These are phyloP conservation scores for Monotropa hypopitys DNA, from an alignment of 179 eudicot species.

Conservation along the genomic window DNA sequence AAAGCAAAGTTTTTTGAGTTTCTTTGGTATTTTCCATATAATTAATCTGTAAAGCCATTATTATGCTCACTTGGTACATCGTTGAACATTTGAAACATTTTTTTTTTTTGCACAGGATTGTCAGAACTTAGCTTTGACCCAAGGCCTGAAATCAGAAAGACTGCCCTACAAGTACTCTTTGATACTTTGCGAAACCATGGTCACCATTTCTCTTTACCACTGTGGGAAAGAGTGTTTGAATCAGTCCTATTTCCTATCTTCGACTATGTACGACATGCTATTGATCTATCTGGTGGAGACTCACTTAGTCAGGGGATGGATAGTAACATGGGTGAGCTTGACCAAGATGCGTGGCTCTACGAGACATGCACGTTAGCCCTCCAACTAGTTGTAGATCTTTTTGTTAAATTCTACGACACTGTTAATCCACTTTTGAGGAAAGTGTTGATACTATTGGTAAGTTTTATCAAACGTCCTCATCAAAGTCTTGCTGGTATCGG, in stretches of 20 bases:
- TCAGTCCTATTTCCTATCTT: constrained; percentile 90
- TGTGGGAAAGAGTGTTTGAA: constrained; percentile 94
- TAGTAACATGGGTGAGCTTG: constrained; percentile 44
- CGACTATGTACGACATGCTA: constrained; percentile 83
- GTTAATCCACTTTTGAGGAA: constrained; percentile 77
- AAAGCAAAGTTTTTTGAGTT: neutral
- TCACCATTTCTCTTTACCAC: constrained; percentile 74
- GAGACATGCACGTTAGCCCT: constrained; percentile 89
- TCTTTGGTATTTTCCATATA: neutral
- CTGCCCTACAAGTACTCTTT: constrained; percentile 77
- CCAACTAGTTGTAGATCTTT: constrained; percentile 86
- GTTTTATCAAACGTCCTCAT: constrained; percentile 86
- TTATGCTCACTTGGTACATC: neutral
- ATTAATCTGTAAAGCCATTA: neutral
- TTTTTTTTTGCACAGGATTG: constrained; percentile 40
- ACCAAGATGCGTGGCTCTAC: constrained; percentile 95
- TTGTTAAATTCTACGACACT: constrained; percentile 71
- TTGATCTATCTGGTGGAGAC: constrained; percentile 56
- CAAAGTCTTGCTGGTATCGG: constrained; percentile 98
- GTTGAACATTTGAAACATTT: neutral
- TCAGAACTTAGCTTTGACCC: constrained; percentile 98
- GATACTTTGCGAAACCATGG: constrained; percentile 90
- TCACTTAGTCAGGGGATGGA: constrained; percentile 33
- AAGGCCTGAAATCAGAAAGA: constrained; percentile 84
- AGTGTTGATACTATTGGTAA: constrained; percentile 66